A percentile compares a stretch with the other conserved stretches of the same genome.
Evolutionary conservation across 75 land plant species (phyloP).

Genomic region (Ceratopteris richardii): DNA sequence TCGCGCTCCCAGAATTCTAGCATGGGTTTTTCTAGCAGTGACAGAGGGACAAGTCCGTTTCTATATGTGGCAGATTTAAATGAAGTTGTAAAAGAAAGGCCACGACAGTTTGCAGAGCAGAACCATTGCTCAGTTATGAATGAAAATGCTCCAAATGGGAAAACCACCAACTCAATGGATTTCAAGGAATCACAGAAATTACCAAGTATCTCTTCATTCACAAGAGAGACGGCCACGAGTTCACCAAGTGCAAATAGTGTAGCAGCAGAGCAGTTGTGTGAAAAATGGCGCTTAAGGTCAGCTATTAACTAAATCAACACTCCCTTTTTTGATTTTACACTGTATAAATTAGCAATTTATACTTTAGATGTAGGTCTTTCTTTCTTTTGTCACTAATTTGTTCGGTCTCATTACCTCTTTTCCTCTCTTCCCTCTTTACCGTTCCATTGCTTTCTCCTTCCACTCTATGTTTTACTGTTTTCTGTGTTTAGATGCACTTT

Average conservation of each 20-base stretch:
- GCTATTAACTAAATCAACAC: not conserved
- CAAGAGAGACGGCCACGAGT: not conserved
- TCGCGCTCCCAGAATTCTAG: not conserved
- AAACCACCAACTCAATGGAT: not conserved
- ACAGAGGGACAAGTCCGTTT: not conserved
- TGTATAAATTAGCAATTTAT: too few relatives aligned
- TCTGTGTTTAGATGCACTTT: too few relatives aligned
- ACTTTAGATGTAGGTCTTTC: too few relatives aligned
- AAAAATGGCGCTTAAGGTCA: slow-evolving; percentile 83
- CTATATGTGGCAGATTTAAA: too few relatives aligned
- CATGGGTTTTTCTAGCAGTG: not conserved
- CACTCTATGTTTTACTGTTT: too few relatives aligned
- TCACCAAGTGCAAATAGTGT: not conserved
- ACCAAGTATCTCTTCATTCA: not conserved
- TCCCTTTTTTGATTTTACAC: too few relatives aligned
- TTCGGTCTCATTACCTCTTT: too few relatives aligned
- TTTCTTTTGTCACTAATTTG: too few relatives aligned
- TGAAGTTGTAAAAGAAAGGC: not conserved
- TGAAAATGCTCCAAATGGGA: not conserved
- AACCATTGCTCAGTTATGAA: not conserved
- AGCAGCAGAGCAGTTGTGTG: slow-evolving; percentile 80
- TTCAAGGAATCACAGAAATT: not conserved
- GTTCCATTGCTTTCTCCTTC: too few relatives aligned
- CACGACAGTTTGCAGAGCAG: not conserved
- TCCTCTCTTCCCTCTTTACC: too few relatives aligned